A percentile compares a stretch with the other conserved stretches of the same genome.
These are phyloP conservation scores for Terfezia claveryi DNA, from an alignment of 495 filamentous ascomycete genomes.

Conservation along the genomic window DNA sequence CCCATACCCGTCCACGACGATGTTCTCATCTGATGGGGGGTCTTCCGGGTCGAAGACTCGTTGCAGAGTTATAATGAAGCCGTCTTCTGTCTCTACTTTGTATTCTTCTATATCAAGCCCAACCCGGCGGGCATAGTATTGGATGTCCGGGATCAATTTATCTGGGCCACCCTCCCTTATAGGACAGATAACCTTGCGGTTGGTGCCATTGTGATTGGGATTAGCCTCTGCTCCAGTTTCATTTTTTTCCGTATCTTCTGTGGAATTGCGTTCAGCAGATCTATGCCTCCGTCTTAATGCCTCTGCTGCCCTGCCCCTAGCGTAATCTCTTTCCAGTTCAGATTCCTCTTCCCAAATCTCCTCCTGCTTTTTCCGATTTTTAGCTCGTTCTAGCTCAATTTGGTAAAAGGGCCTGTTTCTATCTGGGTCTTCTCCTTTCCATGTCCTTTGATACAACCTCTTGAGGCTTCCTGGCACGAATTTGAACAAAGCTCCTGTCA, in stretches of 20 bases:
- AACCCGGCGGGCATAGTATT: slow-evolving; percentile 72
- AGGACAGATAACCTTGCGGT: too few relatives aligned
- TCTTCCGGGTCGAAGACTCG: slow-evolving; percentile 76
- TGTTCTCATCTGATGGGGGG: slow-evolving; percentile 9
- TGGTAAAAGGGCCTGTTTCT: slow-evolving; percentile 41
- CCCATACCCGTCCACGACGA: slow-evolving; percentile 4
- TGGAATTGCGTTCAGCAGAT: too few relatives aligned
- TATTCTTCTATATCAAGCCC: slow-evolving; percentile 71
- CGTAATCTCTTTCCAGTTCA: background rate
- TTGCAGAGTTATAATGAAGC: slow-evolving; percentile 72
- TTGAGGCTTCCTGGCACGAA: slow-evolving; percentile 31
- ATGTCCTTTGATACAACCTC: slow-evolving; percentile 26
- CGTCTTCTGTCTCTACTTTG: slow-evolving; percentile 81
- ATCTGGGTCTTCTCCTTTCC: slow-evolving; percentile 34
- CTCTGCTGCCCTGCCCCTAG: too few relatives aligned
- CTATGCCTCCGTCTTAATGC: too few relatives aligned
- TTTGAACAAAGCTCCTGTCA: slow-evolving; percentile 46
- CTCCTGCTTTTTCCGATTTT: slow-evolving; percentile 23
- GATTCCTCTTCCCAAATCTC: slow-evolving; percentile 19
- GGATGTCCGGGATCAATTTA: slow-evolving; percentile 27
- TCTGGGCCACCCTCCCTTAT: too few relatives aligned
- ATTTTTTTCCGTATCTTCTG: slow-evolving; percentile 23
- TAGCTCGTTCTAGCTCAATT: slow-evolving; percentile 36
- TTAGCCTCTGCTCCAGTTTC: slow-evolving; percentile 53
- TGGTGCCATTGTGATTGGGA: too few relatives aligned